Conservation (phyloP, 306 rosid genomes). For the Trichosanthes cucumerina region DNA sequence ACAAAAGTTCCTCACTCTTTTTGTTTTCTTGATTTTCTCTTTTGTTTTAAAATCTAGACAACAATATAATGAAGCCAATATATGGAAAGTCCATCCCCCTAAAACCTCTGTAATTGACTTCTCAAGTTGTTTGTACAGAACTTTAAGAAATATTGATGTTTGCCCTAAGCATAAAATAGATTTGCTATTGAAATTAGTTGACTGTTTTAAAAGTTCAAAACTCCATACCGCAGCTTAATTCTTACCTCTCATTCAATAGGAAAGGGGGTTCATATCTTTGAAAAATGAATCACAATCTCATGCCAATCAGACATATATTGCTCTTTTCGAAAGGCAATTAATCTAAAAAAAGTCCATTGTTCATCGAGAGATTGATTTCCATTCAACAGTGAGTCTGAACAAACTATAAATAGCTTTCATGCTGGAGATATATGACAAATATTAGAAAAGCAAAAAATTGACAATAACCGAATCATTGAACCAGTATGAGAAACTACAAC, state of each 20-base stretch:
- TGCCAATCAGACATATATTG: too few relatives aligned
- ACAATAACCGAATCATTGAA: neutral
- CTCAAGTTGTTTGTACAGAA: neutral
- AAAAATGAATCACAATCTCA: too few relatives aligned
- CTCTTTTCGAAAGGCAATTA: too few relatives aligned
- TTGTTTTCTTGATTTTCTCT: neutral
- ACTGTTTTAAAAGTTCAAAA: too few relatives aligned
- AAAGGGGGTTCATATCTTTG: neutral
- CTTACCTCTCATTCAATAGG: too few relatives aligned
- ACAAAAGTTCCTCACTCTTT: neutral
- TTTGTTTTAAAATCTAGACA: neutral
- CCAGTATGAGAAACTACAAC: neutral
- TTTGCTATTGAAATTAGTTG: neutral
- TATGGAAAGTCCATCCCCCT: neutral
- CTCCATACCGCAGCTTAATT: too few relatives aligned
- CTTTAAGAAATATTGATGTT: neutral
- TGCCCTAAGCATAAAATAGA: neutral
- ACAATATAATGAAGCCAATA: neutral
- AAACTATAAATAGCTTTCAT: neutral
- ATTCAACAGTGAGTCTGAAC: neutral
- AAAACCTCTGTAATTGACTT: neutral
- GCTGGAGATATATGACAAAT: neutral
- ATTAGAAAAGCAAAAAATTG: neutral
- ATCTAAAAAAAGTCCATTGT: too few relatives aligned
- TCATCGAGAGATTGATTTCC: neutral